Percentiles rank a stretch among this genome's conserved stretches.
Evolutionary conservation across 2,329 filamentous ascomycete genomes (phyloP).

Genomic region (Ceratocystis ficicola): DNA sequence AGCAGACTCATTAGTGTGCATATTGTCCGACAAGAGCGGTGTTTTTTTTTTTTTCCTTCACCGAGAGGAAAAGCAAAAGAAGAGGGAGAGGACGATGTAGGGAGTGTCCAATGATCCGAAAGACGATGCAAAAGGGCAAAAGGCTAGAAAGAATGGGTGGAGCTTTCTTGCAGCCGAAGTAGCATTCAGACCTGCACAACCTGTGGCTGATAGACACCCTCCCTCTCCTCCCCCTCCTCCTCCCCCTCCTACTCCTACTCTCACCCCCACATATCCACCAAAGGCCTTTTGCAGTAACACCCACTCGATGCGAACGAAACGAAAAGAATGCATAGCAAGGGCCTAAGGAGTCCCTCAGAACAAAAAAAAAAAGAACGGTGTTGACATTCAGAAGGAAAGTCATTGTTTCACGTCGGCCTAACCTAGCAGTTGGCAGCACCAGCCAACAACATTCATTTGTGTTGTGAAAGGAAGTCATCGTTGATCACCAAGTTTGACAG

Average conservation of each 20-base stretch:
- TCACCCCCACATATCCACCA: not conserved
- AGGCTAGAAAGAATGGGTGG: not conserved
- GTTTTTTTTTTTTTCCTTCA: not conserved
- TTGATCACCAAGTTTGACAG: constrained; percentile 9
- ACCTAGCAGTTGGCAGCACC: not conserved
- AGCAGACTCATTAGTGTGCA: constrained; percentile 6
- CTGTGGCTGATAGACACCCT: not conserved
- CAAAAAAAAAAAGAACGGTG: too few species aligned
- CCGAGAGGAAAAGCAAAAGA: not conserved
- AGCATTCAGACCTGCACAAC: not conserved
- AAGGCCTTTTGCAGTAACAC: not conserved
- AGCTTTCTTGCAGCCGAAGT: not conserved
- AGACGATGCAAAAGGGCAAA: not conserved
- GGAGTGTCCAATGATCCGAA: too few species aligned
- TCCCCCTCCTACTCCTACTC: too few species aligned
- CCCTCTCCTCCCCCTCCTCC: not conserved
- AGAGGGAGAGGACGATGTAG: not conserved
- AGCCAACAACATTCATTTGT: not conserved
- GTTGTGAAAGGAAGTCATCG: not conserved
- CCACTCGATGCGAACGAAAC: not conserved
- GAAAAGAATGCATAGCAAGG: too few species aligned
- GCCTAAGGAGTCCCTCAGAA: too few species aligned
- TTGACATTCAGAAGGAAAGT: not conserved
- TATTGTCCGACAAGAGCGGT: constrained; percentile 2
- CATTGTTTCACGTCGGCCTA: not conserved